phyloP scores from a whole-genome alignment of 352 stramenopile species.

The Globisporangium apiculatum region DNA sequence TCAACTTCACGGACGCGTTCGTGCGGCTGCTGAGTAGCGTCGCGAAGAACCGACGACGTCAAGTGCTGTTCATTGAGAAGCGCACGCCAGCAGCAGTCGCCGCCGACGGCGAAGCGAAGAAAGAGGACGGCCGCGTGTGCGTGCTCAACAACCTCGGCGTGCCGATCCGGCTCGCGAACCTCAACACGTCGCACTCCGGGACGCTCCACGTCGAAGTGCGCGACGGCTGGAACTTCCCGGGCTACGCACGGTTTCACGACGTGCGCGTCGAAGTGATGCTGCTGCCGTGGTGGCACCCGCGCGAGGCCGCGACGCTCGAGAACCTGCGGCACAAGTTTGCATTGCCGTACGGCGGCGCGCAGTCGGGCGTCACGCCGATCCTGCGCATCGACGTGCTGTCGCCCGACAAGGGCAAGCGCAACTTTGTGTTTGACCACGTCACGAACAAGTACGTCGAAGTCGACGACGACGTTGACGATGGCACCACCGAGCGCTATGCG shows the following conservation, averaged over 20 bases:
- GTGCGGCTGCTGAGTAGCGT: conserved; percentile 77
- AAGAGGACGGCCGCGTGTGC: conserved; percentile 77
- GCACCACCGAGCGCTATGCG: conserved; percentile 12
- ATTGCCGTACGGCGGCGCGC: conserved; percentile 73
- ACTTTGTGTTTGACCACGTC: conserved; percentile 83
- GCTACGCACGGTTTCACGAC: conserved; percentile 82
- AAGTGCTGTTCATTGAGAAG: conserved; percentile 69
- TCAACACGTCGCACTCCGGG: conserved; percentile 80
- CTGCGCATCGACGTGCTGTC: conserved; percentile 69
- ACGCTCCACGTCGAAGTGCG: conserved; percentile 76
- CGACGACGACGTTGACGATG: conserved; percentile 52
- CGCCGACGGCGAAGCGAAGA: conserved; percentile 74
- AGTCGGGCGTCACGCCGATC: conserved; percentile 84
- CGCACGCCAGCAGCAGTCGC: conserved; percentile 68
- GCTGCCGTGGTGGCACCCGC: conserved; percentile 82
- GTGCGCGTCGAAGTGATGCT: conserved; percentile 78
- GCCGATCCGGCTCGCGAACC: conserved; percentile 80
- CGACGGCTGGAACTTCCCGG: conserved; percentile 80
- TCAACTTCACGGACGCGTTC: conserved; percentile 83
- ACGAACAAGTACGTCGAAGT: conserved; percentile 85
- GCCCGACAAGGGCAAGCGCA: conserved; percentile 61
- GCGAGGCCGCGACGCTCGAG: conserved; percentile 58
- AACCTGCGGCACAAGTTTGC: conserved; percentile 78
- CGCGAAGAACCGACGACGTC: conserved; percentile 62
- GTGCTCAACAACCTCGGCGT: conserved; percentile 87